Base-by-base conservation (phyloP, 73 alveolate species). In the Paramecium bursaria region DNA sequence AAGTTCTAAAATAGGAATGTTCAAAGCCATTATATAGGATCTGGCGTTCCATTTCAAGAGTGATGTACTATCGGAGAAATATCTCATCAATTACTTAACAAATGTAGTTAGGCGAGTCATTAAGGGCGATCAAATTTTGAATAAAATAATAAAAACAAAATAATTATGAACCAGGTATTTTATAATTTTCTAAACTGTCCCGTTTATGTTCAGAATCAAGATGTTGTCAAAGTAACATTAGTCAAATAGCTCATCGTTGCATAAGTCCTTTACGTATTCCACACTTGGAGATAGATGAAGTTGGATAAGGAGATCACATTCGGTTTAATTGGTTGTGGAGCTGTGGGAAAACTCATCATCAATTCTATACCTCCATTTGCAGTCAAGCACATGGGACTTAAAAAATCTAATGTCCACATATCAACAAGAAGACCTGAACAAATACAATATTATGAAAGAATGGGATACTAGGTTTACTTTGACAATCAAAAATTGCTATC, bases 381-480 rank as follows among this genome's bases (percentile, higher is more conserved):
- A 15, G 10, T 33, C 14, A 67, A 67, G 35, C 44, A 35, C 23
- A 21, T 39, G 15, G 39, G 44, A 39, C 44, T 67, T 39, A 35
- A 67, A 17, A 44, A n/a, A 9, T 15, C 33, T 7, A 47, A 35
- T 35, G 60, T 67, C 39, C 80, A 67, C 11, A 67, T 67, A 35
- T 67, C 82, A 2, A 67, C 82, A 21, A 67, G 82, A 67, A 67
- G 82, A 14, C 82, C 82, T 67, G 82, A 67, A 67, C 44, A 67
- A 19, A 35, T 67, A 7, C 10, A 67, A 15, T 35, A 67, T 67
- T 61, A 67, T 67, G 33, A 21, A 7, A 35, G 42, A 2, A 67
- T 39, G 35, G 82, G 82, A 3, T 67, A 35, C 44, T 9, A 67
- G 15, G 55, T 42, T 5, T 61, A 61, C 19, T 61, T 67, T 67